phyloP scores from a whole-genome alignment of 192 early-diverging fungal genomes.

The Mortierella hygrophila region DNA sequence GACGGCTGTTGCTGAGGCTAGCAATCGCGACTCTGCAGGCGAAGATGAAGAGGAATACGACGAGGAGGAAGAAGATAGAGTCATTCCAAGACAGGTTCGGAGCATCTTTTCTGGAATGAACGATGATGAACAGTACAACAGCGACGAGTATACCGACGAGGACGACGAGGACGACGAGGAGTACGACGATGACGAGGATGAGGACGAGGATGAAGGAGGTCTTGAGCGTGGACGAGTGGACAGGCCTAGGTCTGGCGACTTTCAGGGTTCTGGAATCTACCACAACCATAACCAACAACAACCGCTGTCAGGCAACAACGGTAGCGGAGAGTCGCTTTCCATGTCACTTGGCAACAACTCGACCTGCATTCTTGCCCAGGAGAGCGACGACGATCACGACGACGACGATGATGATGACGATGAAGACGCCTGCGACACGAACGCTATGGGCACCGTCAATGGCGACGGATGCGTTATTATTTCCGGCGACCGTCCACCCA shows the following conservation, averaged over 20 bases:
- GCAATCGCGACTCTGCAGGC: background rate
- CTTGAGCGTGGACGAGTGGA: background rate
- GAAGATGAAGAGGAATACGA: conserved; percentile 13
- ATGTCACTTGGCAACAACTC: conserved; percentile 4
- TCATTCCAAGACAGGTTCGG: background rate
- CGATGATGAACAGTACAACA: conserved; percentile 6
- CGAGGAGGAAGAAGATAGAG: conserved; percentile 12
- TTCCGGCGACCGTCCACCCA: background rate
- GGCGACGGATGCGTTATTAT: background rate
- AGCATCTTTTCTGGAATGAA: conserved; percentile 6
- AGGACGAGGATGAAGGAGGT: background rate
- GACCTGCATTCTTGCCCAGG: background rate
- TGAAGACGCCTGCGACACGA: background rate
- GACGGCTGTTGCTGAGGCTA: background rate
- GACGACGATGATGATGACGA: background rate
- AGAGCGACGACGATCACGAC: background rate
- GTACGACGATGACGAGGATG: background rate
- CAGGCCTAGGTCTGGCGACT: background rate
- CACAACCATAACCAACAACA: background rate
- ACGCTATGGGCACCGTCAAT: background rate
- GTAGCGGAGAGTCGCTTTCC: background rate
- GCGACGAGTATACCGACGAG: conserved; percentile 14
- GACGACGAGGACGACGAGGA: background rate
- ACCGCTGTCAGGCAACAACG: too few species aligned
- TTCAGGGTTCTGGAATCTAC: background rate